Evolutionary conservation across 2,329 filamentous ascomycete genomes (phyloP), one percentile per base, ranked within the genome.

Genomic region (Lasiodiplodia hormozganensis): DNA sequence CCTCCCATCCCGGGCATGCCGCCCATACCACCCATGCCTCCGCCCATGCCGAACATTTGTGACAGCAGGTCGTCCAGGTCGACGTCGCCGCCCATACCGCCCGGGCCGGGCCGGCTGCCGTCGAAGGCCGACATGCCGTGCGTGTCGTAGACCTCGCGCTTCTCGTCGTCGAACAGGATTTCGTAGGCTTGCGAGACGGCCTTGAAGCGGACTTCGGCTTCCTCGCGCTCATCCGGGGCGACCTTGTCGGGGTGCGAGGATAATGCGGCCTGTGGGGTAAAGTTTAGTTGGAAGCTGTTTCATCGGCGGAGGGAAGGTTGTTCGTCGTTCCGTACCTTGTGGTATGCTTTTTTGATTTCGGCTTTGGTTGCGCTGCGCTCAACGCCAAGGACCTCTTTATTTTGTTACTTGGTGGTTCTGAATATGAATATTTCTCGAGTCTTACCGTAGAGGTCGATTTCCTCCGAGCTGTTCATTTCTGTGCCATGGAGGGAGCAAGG

Each of bases 121-220:
- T 97, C 94, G 78, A 99, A 98, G 69, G 95, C 96, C 53, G 92
- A 88, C 94, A 98, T 97, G 82, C 96, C 96, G 78, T 97, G 93
- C 71, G 89, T 90, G 77, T 99, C 96, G 84, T 99, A 99, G 71
- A 96, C 82, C 68, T 92, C 87, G 76, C 96, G 91, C 81, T 97
- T 97, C 70, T 98, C 89, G 71, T 98, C 95, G 85, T 99, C 95
- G 82, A 89, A 91, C 68, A 99, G 93, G 78, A 99, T 98, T 79
- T 99, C 96, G 85, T 99, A 99, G 74, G 96, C 96, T 82, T 96
- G 91, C 70, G 92, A 94, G 69, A 97, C 90, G 67, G 90, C 85
- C 83, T 99, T 99, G 89, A 99, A 99, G 77, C 90, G 94, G 77
- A 90, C 86, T 80, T 98, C 96, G 70, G 96, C 93, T 73, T 91